phyloP scores from a whole-genome alignment of 345 rosid species.

The Hypericum androsaemum region DNA sequence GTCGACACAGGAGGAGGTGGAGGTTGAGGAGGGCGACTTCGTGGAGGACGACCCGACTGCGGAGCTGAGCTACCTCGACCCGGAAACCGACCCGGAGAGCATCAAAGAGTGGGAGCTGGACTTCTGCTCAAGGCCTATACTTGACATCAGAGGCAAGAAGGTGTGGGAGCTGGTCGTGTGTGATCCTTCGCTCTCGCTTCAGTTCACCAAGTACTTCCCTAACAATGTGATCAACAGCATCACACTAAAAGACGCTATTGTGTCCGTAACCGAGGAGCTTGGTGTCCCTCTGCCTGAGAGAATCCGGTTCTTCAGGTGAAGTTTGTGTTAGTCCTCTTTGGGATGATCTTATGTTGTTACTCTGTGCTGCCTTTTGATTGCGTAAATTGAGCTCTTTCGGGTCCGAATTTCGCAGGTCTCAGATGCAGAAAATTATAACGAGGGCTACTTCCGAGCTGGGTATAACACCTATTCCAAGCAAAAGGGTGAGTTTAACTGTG shows the following conservation, averaged over 20 bases:
- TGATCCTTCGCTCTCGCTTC: conserved; percentile 79
- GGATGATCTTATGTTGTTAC: background rate
- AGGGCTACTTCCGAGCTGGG: conserved; percentile 79
- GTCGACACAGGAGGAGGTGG: conserved; percentile 40
- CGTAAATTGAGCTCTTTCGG: too few species aligned
- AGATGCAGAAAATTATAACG: conserved; percentile 89
- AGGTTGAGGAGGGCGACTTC: conserved; percentile 8
- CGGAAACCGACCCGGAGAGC: conserved; percentile 59
- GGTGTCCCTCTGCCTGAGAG: conserved; percentile 70
- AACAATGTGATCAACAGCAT: conserved; percentile 88
- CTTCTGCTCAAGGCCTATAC: conserved; percentile 90
- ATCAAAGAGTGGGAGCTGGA: conserved; percentile 86
- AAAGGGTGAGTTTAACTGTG: conserved; percentile 46
- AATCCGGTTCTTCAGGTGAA: conserved; percentile 77
- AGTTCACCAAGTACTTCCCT: conserved; percentile 74
- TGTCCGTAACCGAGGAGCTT: conserved; percentile 49
- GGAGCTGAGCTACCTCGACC: conserved; percentile 70
- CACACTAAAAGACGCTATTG: conserved; percentile 70
- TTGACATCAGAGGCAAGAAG: conserved; percentile 82
- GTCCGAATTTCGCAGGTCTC: conserved; percentile 42
- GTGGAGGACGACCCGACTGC: conserved; percentile 65
- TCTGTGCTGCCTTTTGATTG: background rate
- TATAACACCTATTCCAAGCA: conserved; percentile 74
- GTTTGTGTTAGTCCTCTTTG: background rate
- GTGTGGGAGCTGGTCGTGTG: conserved; percentile 92